These are phyloP conservation scores for Fusarium longipes DNA, from an alignment of 2,329 filamentous ascomycete genomes.

Conservation along the genomic window DNA sequence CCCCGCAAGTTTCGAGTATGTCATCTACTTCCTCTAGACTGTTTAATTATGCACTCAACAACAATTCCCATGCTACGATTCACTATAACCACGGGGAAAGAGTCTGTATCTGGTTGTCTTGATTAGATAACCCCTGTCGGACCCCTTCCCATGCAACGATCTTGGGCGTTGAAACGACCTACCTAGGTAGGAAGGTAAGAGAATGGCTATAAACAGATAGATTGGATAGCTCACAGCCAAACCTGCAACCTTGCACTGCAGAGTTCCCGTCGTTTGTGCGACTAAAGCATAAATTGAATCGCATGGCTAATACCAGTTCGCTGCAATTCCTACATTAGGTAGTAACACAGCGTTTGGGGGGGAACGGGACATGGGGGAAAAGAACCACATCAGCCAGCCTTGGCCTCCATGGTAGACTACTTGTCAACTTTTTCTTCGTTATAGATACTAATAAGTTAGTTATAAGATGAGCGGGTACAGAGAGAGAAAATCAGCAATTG, in stretches of 20 bases:
- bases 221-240: not conserved
- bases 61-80: constrained; percentile 1
- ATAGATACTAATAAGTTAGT: no score
- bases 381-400: constrained; percentile 18
- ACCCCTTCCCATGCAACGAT: constrained; percentile 14
- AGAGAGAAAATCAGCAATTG: not conserved
- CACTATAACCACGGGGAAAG: not conserved
- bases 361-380: constrained; percentile 9
- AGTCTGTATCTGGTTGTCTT: constrained; percentile 3
- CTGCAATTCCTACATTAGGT: constrained; percentile 43
- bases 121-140: constrained; percentile 12
- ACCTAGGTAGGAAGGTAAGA: constrained; percentile 35
- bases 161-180: constrained; percentile 35
- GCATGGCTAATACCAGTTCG: constrained; percentile 36
- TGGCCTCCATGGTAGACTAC: no score
- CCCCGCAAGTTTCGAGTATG: constrained; percentile 18
- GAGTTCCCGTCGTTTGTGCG: constrained; percentile 27
- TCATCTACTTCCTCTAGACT: not conserved
- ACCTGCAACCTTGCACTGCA: constrained; percentile 32
- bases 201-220: not conserved
- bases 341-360: constrained; percentile 22
- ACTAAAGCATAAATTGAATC: constrained; percentile 19
- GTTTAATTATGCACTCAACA: not conserved
- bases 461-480: no score
- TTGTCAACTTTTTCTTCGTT: not conserved